Base-by-base conservation (phyloP, 805 yeast species). In the Middelhovenomyces tepae region DNA sequence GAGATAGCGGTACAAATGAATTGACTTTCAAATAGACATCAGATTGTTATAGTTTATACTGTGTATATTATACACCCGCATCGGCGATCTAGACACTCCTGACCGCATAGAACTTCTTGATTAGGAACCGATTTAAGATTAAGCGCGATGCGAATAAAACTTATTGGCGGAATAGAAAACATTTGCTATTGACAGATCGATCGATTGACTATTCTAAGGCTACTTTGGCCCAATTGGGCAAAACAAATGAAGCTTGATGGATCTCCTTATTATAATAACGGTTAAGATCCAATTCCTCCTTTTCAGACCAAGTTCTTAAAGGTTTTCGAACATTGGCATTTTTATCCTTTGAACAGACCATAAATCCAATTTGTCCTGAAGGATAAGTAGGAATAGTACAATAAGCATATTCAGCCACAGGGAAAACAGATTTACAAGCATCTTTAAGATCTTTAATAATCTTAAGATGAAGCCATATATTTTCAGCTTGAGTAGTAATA, bases 311-410 rank as follows among this genome's bases (percentile, higher is more conserved):
- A 20, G 67, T 64, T 59, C 95, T 75, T 42, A 72, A 45, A 31
- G 97, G 95, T 44, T 59, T 65, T 49, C 62, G 67, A 38, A 89
- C 80, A 43, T 78, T 65, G 31, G 78, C 75, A 16, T 59, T 47
- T 10, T 71, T 55, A 53, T 82, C 80, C 66, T 86, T 89, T 43
- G 79, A 71, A 60, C 96, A 87, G 40, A 89, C 87, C 95, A 89
- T 84, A 64, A 91, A 84, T n/a, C 97, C 98, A 53, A 89, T 80
- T 59, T 86, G 93, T 44, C 98, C 98, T 13, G 95, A 78, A 44
- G 98, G 95, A 55, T 89, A 89, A 38, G 97, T 87, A 54, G 98
- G 98, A 47, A 87, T 85, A 54, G 91, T 74, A 38, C 93, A 80
- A 65, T 83, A 82, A 21, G 94, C 86, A 57, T 86, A 87, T 55